A percentile compares a stretch with the other conserved stretches of the same genome.
Evolutionary conservation across 495 filamentous ascomycete genomes (phyloP).

Genomic region (Sphaerosporella brunnea): DNA sequence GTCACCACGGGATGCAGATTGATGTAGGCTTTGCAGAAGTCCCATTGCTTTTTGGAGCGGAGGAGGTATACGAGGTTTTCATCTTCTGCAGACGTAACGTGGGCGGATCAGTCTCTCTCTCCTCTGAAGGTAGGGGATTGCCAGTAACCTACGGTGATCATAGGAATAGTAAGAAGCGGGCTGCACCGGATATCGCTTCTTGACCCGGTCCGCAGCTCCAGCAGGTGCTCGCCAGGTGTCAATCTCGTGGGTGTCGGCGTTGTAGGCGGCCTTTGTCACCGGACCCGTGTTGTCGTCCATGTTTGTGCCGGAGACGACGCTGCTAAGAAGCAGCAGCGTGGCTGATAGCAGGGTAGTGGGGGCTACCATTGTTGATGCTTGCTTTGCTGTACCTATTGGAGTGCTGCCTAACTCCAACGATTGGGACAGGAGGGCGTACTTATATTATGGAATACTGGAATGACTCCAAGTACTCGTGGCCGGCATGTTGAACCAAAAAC

Average conservation of each 20-base stretch:
- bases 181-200: neutral
- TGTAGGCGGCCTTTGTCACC: neutral
- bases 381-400: no score
- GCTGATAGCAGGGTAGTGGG: no score
- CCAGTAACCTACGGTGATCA: neutral
- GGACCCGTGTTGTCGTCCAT: neutral
- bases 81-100: neutral
- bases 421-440: no score
- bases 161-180: neutral
- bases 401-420: no score
- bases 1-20: neutral
- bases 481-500: no score
- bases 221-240: neutral
- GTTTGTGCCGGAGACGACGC: neutral
- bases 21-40: neutral
- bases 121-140: neutral
- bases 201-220: neutral
- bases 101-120: neutral
- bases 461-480: no score
- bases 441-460: no score
- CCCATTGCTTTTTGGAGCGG: neutral
- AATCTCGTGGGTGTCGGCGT: neutral
- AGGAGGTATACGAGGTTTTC: neutral
- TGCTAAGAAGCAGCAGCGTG: neutral
- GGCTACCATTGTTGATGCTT: no score